Base-by-base conservation (phyloP, 1,284 basidiomycete genomes). In the Tremellales sp. region DNA sequence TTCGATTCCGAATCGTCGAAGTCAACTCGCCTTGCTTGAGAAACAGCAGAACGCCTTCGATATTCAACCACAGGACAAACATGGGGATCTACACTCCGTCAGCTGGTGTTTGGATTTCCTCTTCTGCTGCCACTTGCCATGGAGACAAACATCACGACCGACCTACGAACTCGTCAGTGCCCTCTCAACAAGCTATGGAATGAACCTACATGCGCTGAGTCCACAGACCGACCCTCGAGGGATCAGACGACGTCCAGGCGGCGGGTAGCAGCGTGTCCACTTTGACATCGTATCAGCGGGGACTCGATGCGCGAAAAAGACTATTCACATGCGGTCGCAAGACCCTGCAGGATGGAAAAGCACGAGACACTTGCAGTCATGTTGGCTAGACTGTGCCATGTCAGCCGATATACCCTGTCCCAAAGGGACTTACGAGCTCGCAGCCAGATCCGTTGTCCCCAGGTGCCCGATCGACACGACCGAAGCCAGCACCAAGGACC, bases 261-360 rank as follows among this genome's bases (percentile, higher is more conserved):
- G 86, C 81, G 0, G 92, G 92, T 0, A 97, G 78, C 61, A 95
- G 79, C 0, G 92, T 91, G 62, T 97, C 92, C 24, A 97, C 63
- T 66, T 48, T 7, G 16, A 19, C 19, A 28, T 16, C 10, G 16
- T 18, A 19, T 49, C 34, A 49, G 47, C 24, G 22, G 1, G 28
- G 25, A 24, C 9, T 12, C 24, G 5, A 16, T 26, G 31, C 39
- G n/a, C 13, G 25, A n/a, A n/a, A n/a, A n/a, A n/a, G n/a, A n/a
- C n/a, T n/a, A 61, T 67, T 52, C 40, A 70, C 63, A 78, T 0
- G 88, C 85, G 47, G 83, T 86, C 13, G 83, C 77, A 59, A 94
- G 83, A 10, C 91, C 91, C 60, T 87, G 85, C n/a, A 92, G 78
- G 54, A 92, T 82, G 51, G 85, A 81, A 54, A 79, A 79, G 13